Evolutionary conservation across 164 flowering plant genomes (phyloP).

Genomic region (Tetrastigma voinierianum): DNA sequence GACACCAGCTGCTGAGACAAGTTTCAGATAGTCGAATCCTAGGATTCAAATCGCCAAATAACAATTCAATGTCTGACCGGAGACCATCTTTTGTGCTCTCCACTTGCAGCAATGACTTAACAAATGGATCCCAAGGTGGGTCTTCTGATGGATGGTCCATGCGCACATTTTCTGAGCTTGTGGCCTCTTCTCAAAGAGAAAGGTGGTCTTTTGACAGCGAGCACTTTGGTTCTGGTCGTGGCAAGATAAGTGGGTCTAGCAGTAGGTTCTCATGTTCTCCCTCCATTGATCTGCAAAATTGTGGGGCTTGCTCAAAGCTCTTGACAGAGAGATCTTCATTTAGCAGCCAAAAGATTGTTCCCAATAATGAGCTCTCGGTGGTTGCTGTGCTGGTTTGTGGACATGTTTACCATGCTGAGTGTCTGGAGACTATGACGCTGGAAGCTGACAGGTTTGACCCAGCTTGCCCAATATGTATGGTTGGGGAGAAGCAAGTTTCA

Average conservation of each 20-base stretch:
- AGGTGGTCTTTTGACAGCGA: conserved; percentile 95
- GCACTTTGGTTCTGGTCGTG: conserved; percentile 33
- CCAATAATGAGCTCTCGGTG: conserved; percentile 51
- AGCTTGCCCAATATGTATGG: conserved; percentile 68
- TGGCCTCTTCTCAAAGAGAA: conserved; percentile 71
- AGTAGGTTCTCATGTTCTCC: conserved; percentile 51
- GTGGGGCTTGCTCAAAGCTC: conserved; percentile 74
- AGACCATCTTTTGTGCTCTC: conserved; percentile 53
- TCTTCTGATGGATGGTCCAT: conserved; percentile 91
- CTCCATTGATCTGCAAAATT: conserved; percentile 57
- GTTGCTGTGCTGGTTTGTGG: conserved; percentile 82
- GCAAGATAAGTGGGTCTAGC: conserved; percentile 55
- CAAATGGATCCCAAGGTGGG: conserved; percentile 60
- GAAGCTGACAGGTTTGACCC: conserved; percentile 74
- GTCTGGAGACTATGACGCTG: conserved; percentile 70
- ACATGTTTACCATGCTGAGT: conserved; percentile 89
- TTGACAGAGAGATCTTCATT: conserved; percentile 61
- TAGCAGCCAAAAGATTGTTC: conserved; percentile 35
- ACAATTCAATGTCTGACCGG: conserved; percentile 63
- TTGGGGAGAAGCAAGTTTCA: conserved; percentile 56
- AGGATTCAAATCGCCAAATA: conserved; percentile 55
- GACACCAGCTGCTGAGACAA: conserved; percentile 58
- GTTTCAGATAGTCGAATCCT: conserved; percentile 57
- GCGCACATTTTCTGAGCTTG: conserved; percentile 77
- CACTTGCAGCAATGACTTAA: conserved; percentile 50